Percentiles rank a stretch among this genome's conserved stretches.
phyloP scores from a whole-genome alignment of 2,329 filamentous ascomycete species.

The Phoma herbarum region DNA sequence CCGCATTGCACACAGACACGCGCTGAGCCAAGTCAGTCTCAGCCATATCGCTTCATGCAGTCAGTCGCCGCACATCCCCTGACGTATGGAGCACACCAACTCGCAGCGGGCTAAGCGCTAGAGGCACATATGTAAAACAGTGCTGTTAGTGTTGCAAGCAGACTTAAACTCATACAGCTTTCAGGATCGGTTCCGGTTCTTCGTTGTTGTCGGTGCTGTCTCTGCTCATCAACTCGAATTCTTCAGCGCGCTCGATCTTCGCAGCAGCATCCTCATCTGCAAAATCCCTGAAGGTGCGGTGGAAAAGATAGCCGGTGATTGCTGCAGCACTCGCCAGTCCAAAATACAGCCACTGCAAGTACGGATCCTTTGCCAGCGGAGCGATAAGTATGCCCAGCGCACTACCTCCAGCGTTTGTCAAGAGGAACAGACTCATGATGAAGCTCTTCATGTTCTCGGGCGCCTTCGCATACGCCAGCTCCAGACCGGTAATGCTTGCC shows the following conservation, averaged over 20 bases:
- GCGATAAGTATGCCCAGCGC: slow-evolving; percentile 69
- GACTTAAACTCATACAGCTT: background rate
- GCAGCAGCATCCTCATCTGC: slow-evolving; percentile 12
- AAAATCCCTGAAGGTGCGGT: slow-evolving; percentile 54
- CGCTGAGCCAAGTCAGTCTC: too few relatives aligned
- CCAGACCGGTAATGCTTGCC: slow-evolving; percentile 58
- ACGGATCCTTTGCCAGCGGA: slow-evolving; percentile 68
- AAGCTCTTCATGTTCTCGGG: slow-evolving; percentile 59
- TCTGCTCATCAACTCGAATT: slow-evolving; percentile 25
- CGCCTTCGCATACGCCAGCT: slow-evolving; percentile 59
- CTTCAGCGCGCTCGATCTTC: slow-evolving; percentile 19
- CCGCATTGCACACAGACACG: too few relatives aligned
- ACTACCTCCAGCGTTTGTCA: slow-evolving; percentile 67
- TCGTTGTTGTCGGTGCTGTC: background rate
- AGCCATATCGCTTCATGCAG: too few relatives aligned
- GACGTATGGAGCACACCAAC: too few relatives aligned
- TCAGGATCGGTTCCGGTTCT: background rate
- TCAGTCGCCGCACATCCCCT: too few relatives aligned
- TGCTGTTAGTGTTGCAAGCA: too few relatives aligned
- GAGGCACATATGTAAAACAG: too few relatives aligned
- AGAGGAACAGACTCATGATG: slow-evolving; percentile 65
- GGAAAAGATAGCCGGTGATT: slow-evolving; percentile 63
- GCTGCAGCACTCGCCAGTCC: slow-evolving; percentile 63
- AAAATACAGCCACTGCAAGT: slow-evolving; percentile 72
- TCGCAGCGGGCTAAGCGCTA: too few relatives aligned